phyloP scores from a whole-genome alignment of 176 grass and related monocot genomes.

The Cenchrus fungigraminus region DNA sequence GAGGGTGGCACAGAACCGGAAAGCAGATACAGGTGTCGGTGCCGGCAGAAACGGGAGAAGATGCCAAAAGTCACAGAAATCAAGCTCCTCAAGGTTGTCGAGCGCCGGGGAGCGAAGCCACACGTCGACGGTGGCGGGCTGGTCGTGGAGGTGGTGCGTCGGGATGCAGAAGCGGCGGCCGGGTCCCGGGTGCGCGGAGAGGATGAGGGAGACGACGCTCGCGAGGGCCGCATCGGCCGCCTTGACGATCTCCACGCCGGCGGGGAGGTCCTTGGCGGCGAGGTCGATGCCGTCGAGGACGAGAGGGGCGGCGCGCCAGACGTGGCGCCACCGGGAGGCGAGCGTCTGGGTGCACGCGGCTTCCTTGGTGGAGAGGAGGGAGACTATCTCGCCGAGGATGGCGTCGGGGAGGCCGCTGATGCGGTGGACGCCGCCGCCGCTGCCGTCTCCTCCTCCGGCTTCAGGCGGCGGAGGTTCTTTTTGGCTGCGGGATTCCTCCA shows the following conservation, averaged over 20 bases:
- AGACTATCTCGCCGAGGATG: background rate
- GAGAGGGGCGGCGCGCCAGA: constrained; percentile 14
- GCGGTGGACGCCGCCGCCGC: background rate
- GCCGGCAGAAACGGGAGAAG: background rate
- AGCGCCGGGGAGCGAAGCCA: background rate
- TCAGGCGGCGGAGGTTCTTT: background rate
- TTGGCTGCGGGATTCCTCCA: background rate
- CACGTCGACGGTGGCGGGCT: background rate
- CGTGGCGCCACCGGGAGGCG: background rate
- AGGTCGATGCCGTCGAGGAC: background rate
- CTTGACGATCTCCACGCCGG: no score
- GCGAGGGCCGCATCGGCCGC: no score
- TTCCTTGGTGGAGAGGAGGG: constrained; percentile 12
- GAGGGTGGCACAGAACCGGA: constrained; percentile 29
- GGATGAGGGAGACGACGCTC: background rate
- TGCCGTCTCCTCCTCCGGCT: background rate
- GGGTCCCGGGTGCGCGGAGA: constrained; percentile 2
- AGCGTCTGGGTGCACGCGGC: background rate
- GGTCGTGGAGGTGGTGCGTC: background rate
- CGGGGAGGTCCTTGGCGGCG: background rate
- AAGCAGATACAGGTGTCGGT: constrained; percentile 24
- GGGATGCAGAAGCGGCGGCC: background rate
- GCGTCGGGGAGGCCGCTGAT: constrained; percentile 5
- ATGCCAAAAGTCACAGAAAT: background rate
- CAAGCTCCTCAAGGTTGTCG: constrained; percentile 1